Base-by-base conservation (phyloP, 495 filamentous ascomycete genomes). In the Collariella sp. region DNA sequence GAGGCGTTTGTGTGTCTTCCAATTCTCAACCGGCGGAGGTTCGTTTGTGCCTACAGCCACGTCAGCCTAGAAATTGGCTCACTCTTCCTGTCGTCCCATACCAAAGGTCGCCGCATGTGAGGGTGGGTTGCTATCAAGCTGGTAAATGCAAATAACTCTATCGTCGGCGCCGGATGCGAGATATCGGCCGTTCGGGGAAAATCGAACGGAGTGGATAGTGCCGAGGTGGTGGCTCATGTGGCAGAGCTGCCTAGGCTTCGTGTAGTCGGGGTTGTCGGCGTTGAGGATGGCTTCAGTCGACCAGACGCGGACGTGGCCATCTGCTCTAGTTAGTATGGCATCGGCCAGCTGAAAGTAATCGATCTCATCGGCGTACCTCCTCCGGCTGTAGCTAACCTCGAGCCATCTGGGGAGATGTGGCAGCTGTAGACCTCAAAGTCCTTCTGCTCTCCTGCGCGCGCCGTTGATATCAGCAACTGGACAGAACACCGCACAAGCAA, bases 141-240 rank as follows among this genome's bases (percentile, higher is more conserved):
- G 81, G 67, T 99, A 99, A 49, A 99, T 87, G 64, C 93, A 95
- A 49, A 99, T 90, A 60, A 99, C 89, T 73, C 96, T 95, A 69
- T 99, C 93, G 69, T 99, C 93, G 50, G 94, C 94, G 47, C 93
- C 93, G 3, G 90, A 96, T 18, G 94, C 93, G 46, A 99, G 79
- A 64, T 96, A 97, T 62, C 85, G 87, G 33, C 88, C 87, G 63
- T 91, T 96, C 5, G 87, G 85, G 13, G 91, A 95, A 70, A 99
- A 99, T 47, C 93, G 86, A 46, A 97, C 93, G 0, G 90, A 88
- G 67, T 96, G 89, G 55, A 99, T 96, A 13, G 93, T 96, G 36
- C 93, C 93, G 5, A 94, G 90, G 69, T 99, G 93, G 60, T 96
- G 89, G 81, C 89, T 95, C 83, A 99, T 88, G 56, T 91, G 91